phyloP scores from a whole-genome alignment of 352 stramenopile genomes.

The Phytophthora tubulina region DNA sequence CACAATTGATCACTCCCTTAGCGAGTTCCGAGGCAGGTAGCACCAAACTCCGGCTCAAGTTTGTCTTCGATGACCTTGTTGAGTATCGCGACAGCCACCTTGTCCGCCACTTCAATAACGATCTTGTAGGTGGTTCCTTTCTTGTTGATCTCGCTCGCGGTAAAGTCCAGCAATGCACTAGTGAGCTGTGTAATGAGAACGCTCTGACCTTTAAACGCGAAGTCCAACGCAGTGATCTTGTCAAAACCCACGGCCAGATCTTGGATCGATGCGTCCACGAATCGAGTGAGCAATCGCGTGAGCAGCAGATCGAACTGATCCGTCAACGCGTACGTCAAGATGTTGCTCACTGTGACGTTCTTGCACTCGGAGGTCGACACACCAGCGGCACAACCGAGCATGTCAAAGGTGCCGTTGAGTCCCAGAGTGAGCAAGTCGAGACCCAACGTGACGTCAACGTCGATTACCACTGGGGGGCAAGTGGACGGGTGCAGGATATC shows the following conservation, averaged over 20 bases:
- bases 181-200: slow-evolving; percentile 51
- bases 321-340: slow-evolving; percentile 44
- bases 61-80: slow-evolving; percentile 56
- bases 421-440: slow-evolving; percentile 37
- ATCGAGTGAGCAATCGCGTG: slow-evolving; percentile 42
- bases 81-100: slow-evolving; percentile 47
- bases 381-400: slow-evolving; percentile 31
- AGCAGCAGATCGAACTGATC: slow-evolving; percentile 35
- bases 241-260: slow-evolving; percentile 39
- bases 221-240: slow-evolving; percentile 48
- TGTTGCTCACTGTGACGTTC: slow-evolving; percentile 47
- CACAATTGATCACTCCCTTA: slow-evolving; percentile 1
- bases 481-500: slow-evolving; percentile 44
- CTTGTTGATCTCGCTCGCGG: slow-evolving; percentile 63
- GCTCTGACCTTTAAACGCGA: slow-evolving; percentile 52
- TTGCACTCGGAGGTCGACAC: slow-evolving; percentile 35
- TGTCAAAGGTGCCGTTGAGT: slow-evolving; percentile 39
- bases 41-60: slow-evolving; percentile 50
- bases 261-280: slow-evolving; percentile 42
- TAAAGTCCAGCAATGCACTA: slow-evolving; percentile 54
- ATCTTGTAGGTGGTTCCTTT: slow-evolving; percentile 61
- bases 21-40: slow-evolving; percentile 46
- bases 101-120: slow-evolving; percentile 43
- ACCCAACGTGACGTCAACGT: slow-evolving; percentile 39
- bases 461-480: slow-evolving; percentile 40